phyloP scores from a whole-genome alignment of 345 rosid species.

The Cardamine resedifolia region DNA sequence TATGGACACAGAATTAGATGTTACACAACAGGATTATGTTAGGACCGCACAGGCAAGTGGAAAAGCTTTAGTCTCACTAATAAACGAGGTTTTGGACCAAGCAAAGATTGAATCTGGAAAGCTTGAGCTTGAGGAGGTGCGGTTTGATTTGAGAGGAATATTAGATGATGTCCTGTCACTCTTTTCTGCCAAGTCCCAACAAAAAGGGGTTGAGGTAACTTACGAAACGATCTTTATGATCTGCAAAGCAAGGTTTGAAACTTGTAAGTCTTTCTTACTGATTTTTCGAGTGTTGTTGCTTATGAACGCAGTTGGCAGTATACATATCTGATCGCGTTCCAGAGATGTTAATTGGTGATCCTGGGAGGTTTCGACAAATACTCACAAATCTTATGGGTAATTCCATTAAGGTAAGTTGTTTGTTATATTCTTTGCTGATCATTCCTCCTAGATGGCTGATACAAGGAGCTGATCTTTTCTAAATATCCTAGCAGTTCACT shows the following conservation, averaged over 20 bases:
- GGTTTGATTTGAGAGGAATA: conserved; percentile 72
- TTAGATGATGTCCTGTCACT: conserved; percentile 93
- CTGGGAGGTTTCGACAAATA: conserved; percentile 90
- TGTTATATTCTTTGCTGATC: conserved; percentile 2
- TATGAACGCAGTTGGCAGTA: conserved; percentile 70
- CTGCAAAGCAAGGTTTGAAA: not conserved
- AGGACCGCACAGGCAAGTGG: conserved; percentile 95
- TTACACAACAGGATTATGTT: conserved; percentile 84
- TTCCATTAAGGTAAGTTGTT: conserved; percentile 66
- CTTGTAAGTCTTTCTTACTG: conserved; percentile 3
- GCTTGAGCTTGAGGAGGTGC: conserved; percentile 89
- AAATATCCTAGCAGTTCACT: conserved; percentile 61
- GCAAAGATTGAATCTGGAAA: conserved; percentile 97
- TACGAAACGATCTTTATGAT: conserved; percentile 25
- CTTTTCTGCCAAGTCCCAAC: conserved; percentile 84
- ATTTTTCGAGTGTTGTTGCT: not conserved
- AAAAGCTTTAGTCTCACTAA: conserved; percentile 82
- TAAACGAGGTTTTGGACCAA: conserved; percentile 92
- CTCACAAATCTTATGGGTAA: conserved; percentile 95
- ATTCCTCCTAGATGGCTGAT: not conserved
- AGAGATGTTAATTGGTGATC: conserved; percentile 82
- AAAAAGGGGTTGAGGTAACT: conserved; percentile 88
- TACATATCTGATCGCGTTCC: conserved; percentile 87
- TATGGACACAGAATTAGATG: conserved; percentile 87
- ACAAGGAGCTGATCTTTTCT: conserved; percentile 13